Evolutionary conservation across 495 filamentous ascomycete species (phyloP), one percentile per base, ranked within the genome.

Genomic region (Penicillium coffeae): DNA sequence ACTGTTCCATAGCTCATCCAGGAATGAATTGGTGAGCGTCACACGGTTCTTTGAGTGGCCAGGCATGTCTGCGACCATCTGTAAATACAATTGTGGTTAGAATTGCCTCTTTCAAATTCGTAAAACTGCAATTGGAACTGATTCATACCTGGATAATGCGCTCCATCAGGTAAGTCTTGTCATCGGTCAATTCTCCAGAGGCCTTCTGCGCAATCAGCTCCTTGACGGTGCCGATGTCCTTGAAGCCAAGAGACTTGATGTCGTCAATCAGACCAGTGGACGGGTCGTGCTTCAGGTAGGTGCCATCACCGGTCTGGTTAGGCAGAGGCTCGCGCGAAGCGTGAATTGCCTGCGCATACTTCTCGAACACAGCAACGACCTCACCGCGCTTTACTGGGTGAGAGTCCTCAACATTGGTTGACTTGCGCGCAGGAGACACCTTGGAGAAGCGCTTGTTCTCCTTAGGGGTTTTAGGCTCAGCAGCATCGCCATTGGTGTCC

Each of bases 131-230:
- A 53, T 44, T 33, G 42, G 18, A 12, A 10, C 14, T 34, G 3
- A 18, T 16, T 37, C 60, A 49, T 59, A 71, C 68, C 68, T 88
- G 84, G 57, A 89, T 88, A 42, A 85, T 73, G n/a, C 74, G 74
- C 59, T 91, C 87, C 85, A 90, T 89, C 48, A 86, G 67, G 71
- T 85, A 83, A 15, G 85, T 89, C 72, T 90, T 91, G 63, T 93
- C 88, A 52, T 89, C 82, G 0, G 69, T 53, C 16, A 81, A 54
- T 44, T 83, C 78, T 14, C 86, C 81, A 14, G 68, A 69, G 16
- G 65, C 68, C 60, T 82, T 79, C 44, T 54, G 70, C 53, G 72
- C 68, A 48, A 81, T 66, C 21, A 82, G 50, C 27, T 78, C 71
- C 62, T 73, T 75, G 45, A 84, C 59, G 4, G 82, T 83, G 33